These are phyloP conservation scores for Kwoniella newhampshirensis DNA, from an alignment of 768 basidiomycete genomes.

Conservation along the genomic window DNA sequence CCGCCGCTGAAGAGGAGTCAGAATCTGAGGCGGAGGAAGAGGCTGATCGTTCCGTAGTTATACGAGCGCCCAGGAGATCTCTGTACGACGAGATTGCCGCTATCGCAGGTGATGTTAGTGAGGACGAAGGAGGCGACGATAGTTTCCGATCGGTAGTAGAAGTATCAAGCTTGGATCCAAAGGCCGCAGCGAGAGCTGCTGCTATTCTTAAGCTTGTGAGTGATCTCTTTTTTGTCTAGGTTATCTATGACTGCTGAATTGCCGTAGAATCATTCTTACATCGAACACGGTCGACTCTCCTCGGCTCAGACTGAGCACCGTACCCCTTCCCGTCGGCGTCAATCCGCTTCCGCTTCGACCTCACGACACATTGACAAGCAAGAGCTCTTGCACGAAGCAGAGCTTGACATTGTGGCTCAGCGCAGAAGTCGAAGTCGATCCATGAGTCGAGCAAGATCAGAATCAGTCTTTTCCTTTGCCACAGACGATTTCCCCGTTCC, in stretches of 20 bases:
- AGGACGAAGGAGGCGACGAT: slow-evolving; percentile 25
- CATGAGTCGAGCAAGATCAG: slow-evolving; percentile 7
- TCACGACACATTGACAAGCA: slow-evolving; percentile 51
- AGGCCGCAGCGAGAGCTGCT: slow-evolving; percentile 85
- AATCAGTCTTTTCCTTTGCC: slow-evolving; percentile 19
- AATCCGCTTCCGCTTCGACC: slow-evolving; percentile 12
- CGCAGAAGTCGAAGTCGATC: slow-evolving; percentile 14
- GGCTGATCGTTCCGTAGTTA: slow-evolving; percentile 7
- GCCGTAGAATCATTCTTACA: slow-evolving; percentile 79
- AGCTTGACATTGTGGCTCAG: slow-evolving; percentile 56
- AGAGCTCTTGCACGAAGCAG: slow-evolving; percentile 65
- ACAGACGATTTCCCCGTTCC: slow-evolving; percentile 29
- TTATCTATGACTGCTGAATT: not conserved
- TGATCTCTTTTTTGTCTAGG: slow-evolving; percentile 2
- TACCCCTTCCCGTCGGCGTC: slow-evolving; percentile 1
- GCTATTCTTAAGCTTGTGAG: slow-evolving; percentile 86
- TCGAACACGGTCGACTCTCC: slow-evolving; percentile 60
- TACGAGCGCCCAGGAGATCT: slow-evolving; percentile 12
- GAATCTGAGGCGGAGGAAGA: not conserved
- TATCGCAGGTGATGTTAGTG: slow-evolving; percentile 4
- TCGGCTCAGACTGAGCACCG: not conserved
- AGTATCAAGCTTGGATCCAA: slow-evolving; percentile 79
- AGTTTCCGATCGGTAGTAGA: slow-evolving; percentile 64
- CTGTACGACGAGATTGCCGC: slow-evolving; percentile 16
- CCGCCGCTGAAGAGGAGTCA: not conserved